phyloP scores from a whole-genome alignment of 257 asterid genomes.

The Galeopsis tetrahit region DNA sequence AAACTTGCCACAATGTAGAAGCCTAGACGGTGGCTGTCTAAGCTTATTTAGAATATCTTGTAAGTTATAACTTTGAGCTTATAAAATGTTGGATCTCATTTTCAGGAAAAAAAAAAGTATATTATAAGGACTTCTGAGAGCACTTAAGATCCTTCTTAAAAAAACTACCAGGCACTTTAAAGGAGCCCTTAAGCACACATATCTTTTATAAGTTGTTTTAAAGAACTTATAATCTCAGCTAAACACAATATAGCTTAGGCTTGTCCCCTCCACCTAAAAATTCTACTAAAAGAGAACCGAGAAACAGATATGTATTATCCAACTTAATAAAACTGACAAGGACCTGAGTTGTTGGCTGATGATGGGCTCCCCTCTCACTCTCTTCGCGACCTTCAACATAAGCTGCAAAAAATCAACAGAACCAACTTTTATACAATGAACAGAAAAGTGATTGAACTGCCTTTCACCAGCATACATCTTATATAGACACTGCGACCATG shows the following conservation, averaged over 20 bases:
- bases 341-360: conserved; percentile 87
- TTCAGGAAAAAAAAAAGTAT: too few relatives aligned
- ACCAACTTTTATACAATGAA: conserved; percentile 18
- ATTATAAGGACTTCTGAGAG: neutral
- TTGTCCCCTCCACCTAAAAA: neutral
- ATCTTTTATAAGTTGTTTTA: neutral
- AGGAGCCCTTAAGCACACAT: neutral
- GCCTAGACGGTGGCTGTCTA: too few relatives aligned
- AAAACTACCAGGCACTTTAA: neutral
- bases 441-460: conserved; percentile 8
- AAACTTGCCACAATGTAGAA: too few relatives aligned
- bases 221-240: neutral
- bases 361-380: conserved; percentile 73
- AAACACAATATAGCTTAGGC: neutral
- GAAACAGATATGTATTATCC: neutral
- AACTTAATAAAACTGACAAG: conserved; percentile 33
- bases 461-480: conserved; percentile 26
- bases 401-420: conserved; percentile 53
- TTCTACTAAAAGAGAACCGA: too few relatives aligned
- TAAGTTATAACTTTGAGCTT: too few relatives aligned
- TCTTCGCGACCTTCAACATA: conserved; percentile 91
- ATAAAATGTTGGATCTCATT: too few relatives aligned
- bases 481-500: conserved; percentile 10
- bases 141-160: neutral
- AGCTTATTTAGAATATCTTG: too few relatives aligned